Base-by-base conservation (phyloP, 331 rosid genomes). In the Quercus tomentella region DNA sequence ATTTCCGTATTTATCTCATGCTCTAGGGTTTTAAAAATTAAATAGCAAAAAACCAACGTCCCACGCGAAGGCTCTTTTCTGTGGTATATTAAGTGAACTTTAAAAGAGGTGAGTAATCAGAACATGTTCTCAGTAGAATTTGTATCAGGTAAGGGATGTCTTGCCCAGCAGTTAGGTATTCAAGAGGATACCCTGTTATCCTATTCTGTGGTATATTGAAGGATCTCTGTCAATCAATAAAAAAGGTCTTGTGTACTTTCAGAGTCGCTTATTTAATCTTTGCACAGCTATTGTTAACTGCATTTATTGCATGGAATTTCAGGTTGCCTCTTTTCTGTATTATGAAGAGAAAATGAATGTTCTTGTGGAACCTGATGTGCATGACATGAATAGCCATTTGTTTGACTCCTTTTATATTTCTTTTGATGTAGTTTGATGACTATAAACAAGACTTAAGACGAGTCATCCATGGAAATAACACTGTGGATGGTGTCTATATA, bases 401-500 rank as follows among this genome's bases (percentile, higher is more conserved):
- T 77, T 82, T 83, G 81, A 88, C 68, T 86, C 56, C 73, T 78
- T 23, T 65, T 79, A 81, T 78, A 83, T 86, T 86, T 65, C 30
- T 78, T 76, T 72, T 77, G 70, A 52, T 81, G 68, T 79, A 93
- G 99, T 93, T 93, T 70, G 97, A 90, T 52, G 96, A 88, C 84
- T 91, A 84, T 70, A 85, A 51, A 85, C 88, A 87, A 84, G 98
- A 95, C 79, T 85, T 95, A 28, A 28, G 31, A 28, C 31, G 0
- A 28, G 4, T 28, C 31, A 28, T 28, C 31, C 31, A 28, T 28
- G 31, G 31, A 28, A 28, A 28, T 28, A 28, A 28, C 31, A 28
- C 30, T 28, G 31, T 28, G 31, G 31, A 28, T 28, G 31, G 4
- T 28, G 31, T 28, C 31, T 28, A 28, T 28, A 28, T 28, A 28